A percentile compares a stretch with the other conserved stretches of the same genome.
Conservation (phyloP, 352 stramenopile species). For the Paralagenidium karlingii region DNA sequence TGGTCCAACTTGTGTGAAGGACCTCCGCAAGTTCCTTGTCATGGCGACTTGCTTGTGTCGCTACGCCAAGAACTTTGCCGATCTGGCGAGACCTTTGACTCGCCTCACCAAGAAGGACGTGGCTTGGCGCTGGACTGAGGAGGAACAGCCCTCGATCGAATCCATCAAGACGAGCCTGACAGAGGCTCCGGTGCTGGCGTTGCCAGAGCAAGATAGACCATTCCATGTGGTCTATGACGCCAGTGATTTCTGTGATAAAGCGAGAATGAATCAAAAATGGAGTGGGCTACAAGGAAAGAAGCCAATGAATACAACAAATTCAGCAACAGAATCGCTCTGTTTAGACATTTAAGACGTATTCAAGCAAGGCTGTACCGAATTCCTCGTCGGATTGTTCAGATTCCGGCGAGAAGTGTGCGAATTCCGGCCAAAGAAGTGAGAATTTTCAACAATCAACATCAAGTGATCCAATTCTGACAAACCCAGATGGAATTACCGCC, state of each 20-base stretch:
- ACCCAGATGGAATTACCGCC: too few relatives aligned
- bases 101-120: conserved; percentile 7
- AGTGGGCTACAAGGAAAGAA: too few relatives aligned
- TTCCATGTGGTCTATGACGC: conserved; percentile 15
- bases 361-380: too few relatives aligned
- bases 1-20: neutral
- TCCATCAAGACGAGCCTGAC: conserved; percentile 6
- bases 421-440: too few relatives aligned
- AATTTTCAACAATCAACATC: too few relatives aligned
- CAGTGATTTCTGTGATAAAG: conserved; percentile 4
- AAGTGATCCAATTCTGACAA: too few relatives aligned
- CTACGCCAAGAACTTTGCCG: neutral
- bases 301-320: too few relatives aligned
- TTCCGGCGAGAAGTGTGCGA: too few relatives aligned
- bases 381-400: too few relatives aligned
- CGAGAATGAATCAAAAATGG: too few relatives aligned
- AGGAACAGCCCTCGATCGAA: neutral
- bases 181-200: conserved; percentile 1
- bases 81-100: conserved; percentile 3
- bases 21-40: conserved; percentile 6
- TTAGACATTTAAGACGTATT: too few relatives aligned
- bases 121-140: neutral
- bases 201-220: conserved; percentile 1
- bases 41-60: conserved; percentile 4
- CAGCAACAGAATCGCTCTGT: too few relatives aligned